Percentiles rank a stretch among this genome's conserved stretches.
Evolutionary conservation across 2,329 filamentous ascomycete species (phyloP).

Genomic region (Polychaeton citri): DNA sequence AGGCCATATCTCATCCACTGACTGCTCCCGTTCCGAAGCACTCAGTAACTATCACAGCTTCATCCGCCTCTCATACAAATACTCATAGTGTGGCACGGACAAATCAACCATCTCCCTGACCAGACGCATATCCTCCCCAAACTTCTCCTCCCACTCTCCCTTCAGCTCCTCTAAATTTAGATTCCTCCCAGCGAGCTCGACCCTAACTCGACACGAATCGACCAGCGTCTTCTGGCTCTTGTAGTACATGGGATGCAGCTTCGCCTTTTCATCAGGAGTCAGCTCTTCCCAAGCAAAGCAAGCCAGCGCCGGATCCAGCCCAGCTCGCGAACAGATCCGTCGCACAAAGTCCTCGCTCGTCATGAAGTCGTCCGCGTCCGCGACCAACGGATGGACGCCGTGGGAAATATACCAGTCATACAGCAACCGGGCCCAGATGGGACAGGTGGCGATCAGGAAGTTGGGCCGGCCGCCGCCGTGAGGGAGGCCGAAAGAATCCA

Average conservation of each 20-base stretch:
- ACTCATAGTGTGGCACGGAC: constrained; percentile 29
- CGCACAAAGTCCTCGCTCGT: constrained; percentile 18
- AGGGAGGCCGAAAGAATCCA: constrained; percentile 1
- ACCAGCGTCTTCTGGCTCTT: constrained; percentile 19
- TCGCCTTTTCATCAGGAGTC: constrained; percentile 6
- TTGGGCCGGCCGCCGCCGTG: constrained; percentile 5
- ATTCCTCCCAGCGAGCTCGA: constrained; percentile 16
- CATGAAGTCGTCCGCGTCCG: constrained; percentile 29
- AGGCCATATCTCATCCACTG: too few relatives aligned
- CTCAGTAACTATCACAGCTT: too few relatives aligned
- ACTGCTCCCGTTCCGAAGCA: too few relatives aligned
- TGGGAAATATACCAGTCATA: constrained; percentile 23
- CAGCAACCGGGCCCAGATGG: constrained; percentile 20
- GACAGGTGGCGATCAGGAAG: constrained; percentile 14
- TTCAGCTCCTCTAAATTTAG: constrained; percentile 22
- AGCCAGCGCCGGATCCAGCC: constrained; percentile 20
- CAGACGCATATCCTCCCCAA: constrained; percentile 6
- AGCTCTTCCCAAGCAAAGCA: constrained; percentile 20
- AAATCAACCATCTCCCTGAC: constrained; percentile 11
- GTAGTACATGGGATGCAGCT: constrained; percentile 4
- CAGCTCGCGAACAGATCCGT: constrained; percentile 16
- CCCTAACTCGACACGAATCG: constrained; percentile 21
- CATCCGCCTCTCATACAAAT: constrained; percentile 13
- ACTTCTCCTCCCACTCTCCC: constrained; percentile 23
- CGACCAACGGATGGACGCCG: constrained; percentile 15